These are phyloP conservation scores for Mycena amicta DNA, from an alignment of 768 basidiomycete species.

Conservation along the genomic window DNA sequence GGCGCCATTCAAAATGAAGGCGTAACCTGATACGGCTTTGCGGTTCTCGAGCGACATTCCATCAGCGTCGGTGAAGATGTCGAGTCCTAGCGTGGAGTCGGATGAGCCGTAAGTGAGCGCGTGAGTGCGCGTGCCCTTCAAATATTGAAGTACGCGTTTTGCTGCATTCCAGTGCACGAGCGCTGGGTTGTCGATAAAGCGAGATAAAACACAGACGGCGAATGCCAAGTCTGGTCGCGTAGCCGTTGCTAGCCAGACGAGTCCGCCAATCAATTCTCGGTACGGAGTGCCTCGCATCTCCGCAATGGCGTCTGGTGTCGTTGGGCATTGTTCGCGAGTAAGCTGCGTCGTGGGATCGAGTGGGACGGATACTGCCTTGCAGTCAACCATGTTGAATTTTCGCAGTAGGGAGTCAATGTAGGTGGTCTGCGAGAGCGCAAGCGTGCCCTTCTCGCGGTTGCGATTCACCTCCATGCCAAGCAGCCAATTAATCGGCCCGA, in stretches of 20 bases:
- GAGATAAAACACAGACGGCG: constrained; percentile 2
- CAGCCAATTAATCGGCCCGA: constrained; percentile 31
- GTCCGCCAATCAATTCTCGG: constrained; percentile 1
- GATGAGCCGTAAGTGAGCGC: constrained; percentile 3
- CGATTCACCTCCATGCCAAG: constrained; percentile 36
- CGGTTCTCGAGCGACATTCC: constrained; percentile 6
- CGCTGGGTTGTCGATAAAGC: constrained; percentile 8
- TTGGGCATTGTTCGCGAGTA: constrained; percentile 4
- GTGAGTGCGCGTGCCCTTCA: constrained; percentile 1
- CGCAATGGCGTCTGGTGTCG: background rate
- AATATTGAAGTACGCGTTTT: constrained; percentile 9
- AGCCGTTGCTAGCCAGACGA: constrained; percentile 3
- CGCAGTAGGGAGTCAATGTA: constrained; percentile 32
- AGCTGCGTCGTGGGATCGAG: constrained; percentile 7
- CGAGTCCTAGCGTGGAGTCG: background rate
- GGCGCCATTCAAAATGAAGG: constrained; percentile 6
- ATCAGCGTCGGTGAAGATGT: constrained; percentile 5
- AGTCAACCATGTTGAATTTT: constrained; percentile 18
- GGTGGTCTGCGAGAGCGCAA: constrained; percentile 31
- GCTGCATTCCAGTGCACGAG: constrained; percentile 4
- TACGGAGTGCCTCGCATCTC: constrained; percentile 3
- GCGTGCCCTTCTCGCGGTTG: constrained; percentile 14
- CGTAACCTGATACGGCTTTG: constrained; percentile 4
- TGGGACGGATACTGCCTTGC: constrained; percentile 5
- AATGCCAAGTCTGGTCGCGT: constrained; percentile 9